Percentiles rank a stretch among this genome's conserved stretches.
These are phyloP conservation scores for Neofusicoccum sp. DNA, from an alignment of 2,329 filamentous ascomycete genomes.

Conservation along the genomic window DNA sequence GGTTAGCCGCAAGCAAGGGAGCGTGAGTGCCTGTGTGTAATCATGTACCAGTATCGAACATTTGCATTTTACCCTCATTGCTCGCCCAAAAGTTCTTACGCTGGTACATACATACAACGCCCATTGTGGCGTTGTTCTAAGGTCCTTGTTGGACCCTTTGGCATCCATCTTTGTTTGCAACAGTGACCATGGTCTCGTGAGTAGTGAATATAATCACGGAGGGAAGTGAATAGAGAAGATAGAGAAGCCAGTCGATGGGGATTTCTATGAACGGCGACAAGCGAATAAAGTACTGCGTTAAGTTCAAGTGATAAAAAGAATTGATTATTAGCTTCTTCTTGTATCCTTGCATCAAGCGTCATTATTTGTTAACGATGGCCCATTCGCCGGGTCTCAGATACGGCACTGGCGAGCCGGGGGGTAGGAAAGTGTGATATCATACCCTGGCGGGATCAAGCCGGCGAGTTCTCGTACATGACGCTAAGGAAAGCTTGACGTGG, in stretches of 20 bases:
- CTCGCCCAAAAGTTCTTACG: constrained; percentile 58
- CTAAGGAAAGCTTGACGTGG: constrained; percentile 17
- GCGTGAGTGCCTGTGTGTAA: too few species aligned
- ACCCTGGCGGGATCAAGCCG: not conserved
- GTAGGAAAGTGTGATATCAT: constrained; percentile 8
- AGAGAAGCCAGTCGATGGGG: not conserved
- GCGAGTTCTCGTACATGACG: not conserved
- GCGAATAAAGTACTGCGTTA: not conserved
- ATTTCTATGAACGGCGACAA: too few species aligned
- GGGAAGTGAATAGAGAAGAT: not conserved
- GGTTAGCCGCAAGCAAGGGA: not conserved
- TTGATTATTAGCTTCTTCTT: not conserved
- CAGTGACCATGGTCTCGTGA: too few species aligned
- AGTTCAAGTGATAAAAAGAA: not conserved
- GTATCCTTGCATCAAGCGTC: not conserved
- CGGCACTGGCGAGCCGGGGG: not conserved
- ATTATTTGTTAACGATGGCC: not conserved
- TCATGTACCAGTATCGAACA: constrained; percentile 54
- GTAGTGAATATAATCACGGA: not conserved
- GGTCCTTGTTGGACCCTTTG: constrained; percentile 55
- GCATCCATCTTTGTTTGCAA: constrained; percentile 45
- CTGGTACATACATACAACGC: constrained; percentile 58
- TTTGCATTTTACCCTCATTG: constrained; percentile 53
- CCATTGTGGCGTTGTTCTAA: constrained; percentile 57
- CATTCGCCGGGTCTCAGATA: not conserved